A percentile compares a stretch with the other conserved stretches of the same genome.
Conservation (phyloP, 345 rosid genomes). For the Erucastrum elatum region DNA sequence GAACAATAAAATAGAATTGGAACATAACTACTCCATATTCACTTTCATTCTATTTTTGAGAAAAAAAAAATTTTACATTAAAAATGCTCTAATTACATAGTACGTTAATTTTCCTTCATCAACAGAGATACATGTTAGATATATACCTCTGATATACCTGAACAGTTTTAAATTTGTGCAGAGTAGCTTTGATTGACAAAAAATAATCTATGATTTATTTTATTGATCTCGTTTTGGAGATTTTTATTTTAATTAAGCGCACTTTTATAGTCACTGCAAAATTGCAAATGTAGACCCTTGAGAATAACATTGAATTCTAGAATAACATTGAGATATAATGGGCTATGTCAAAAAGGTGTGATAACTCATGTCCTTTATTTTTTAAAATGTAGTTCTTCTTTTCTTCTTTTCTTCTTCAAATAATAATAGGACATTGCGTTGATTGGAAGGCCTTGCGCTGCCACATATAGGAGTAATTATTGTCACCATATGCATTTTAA, state of each 20-base stretch:
- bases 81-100: no score
- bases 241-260: background rate
- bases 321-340: background rate
- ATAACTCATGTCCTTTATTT: background rate
- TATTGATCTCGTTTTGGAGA: background rate
- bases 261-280: background rate
- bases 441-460: constrained; percentile 18
- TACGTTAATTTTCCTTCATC: no score
- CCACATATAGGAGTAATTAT: constrained; percentile 18
- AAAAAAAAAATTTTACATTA: no score
- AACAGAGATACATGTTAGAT: no score
- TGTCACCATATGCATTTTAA: constrained; percentile 1
- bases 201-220: background rate
- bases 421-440: constrained; percentile 9
- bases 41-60: no score
- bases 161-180: no score
- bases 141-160: no score
- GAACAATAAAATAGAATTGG: no score
- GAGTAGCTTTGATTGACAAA: no score
- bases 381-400: background rate
- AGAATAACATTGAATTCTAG: background rate
- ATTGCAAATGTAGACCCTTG: background rate
- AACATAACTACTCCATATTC: no score
- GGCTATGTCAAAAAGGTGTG: background rate
- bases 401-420: background rate